Percentiles rank a stretch among this genome's conserved stretches.
phyloP scores from a whole-genome alignment of 2,329 filamentous ascomycete genomes.

The Ustilaginoidea virens region DNA sequence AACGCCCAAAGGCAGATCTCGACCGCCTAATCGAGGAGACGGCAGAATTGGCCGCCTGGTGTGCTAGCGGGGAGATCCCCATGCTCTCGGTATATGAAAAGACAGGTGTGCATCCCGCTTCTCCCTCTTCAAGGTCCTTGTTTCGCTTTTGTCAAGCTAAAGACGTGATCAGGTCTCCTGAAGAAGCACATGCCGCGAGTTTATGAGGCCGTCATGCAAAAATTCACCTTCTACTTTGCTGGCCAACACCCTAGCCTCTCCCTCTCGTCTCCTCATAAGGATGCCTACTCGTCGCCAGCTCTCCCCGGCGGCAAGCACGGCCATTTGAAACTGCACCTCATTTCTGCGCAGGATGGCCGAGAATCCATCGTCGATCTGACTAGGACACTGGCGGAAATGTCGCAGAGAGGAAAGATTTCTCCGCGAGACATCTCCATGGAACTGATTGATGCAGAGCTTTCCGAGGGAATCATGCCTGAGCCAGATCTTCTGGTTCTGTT shows the following conservation, averaged over 20 bases:
- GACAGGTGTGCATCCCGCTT: constrained; percentile 66
- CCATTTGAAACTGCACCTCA: constrained; percentile 51
- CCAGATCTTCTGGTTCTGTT: constrained; percentile 85
- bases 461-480: constrained; percentile 64
- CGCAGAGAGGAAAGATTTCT: constrained; percentile 70
- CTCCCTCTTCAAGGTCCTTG: too few species aligned
- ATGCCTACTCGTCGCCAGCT: constrained; percentile 16
- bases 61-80: constrained; percentile 74
- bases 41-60: constrained; percentile 87
- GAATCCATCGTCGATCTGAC: constrained; percentile 93
- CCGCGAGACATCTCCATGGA: constrained; percentile 71
- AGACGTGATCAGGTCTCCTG: too few species aligned
- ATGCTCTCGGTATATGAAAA: constrained; percentile 84
- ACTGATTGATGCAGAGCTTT: constrained; percentile 79
- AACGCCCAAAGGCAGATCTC: constrained; percentile 55
- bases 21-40: constrained; percentile 81
- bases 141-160: too few species aligned
- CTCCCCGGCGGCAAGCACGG: constrained; percentile 17
- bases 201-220: constrained; percentile 63
- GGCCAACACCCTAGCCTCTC: constrained; percentile 55
- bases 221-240: constrained; percentile 80
- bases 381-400: constrained; percentile 88
- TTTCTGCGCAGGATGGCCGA: constrained; percentile 78
- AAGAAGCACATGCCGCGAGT: constrained; percentile 82
- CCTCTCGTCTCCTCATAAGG: constrained; percentile 27